Evolutionary conservation across 176 grass and related monocot species (phyloP).

Genomic region (Cenchrus purpureus): DNA sequence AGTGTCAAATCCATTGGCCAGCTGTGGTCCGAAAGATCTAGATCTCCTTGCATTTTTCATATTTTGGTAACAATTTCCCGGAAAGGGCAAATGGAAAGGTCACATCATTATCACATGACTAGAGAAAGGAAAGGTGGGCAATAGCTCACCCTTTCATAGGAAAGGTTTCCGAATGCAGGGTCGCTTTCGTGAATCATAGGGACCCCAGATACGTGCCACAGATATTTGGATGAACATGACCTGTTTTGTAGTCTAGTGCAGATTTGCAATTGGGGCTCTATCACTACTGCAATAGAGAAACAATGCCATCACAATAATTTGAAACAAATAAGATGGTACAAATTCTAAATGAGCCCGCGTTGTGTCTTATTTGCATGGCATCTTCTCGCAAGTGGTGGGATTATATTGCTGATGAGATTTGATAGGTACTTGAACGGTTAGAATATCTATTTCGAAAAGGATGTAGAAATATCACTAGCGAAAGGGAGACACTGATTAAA

Average conservation of each 20-base stretch:
- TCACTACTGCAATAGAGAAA: neutral
- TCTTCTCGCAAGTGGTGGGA: neutral
- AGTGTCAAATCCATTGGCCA: neutral
- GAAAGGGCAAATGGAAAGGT: neutral
- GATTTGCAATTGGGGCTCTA: neutral
- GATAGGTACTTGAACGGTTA: slow-evolving; percentile 27
- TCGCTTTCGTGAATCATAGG: slow-evolving; percentile 35
- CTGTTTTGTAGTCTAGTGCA: neutral
- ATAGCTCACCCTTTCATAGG: neutral
- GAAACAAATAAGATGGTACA: neutral
- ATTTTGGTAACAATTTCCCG: neutral
- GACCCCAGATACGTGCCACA: slow-evolving; percentile 16
- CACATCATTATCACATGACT: neutral
- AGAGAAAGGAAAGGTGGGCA: neutral
- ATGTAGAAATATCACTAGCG: neutral
- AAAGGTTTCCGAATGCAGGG: slow-evolving; percentile 15
- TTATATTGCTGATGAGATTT: slow-evolving; percentile 14
- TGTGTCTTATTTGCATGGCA: neutral
- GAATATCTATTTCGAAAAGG: neutral
- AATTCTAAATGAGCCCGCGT: neutral
- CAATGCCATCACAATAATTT: neutral
- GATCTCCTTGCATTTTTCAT: neutral
- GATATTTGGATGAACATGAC: slow-evolving; percentile 16
- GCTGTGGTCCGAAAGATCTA: neutral
- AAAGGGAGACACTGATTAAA: neutral